Base-by-base conservation (phyloP, 768 basidiomycete species). In the Mycena filopes region DNA sequence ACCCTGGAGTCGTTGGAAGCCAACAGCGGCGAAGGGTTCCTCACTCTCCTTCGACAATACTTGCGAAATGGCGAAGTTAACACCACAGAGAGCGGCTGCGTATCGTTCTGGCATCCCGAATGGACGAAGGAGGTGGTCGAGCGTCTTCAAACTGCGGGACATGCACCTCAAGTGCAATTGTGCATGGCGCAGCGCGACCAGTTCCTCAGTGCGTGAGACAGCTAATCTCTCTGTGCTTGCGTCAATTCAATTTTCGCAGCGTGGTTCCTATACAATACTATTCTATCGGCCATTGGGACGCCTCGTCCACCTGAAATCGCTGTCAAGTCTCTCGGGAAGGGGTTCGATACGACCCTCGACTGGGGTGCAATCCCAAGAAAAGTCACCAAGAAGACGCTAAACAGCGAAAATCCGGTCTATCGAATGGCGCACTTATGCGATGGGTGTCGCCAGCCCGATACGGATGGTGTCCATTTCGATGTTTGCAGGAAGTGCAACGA, bases 21-120 rank as follows among this genome's bases (percentile, higher is more conserved):
- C 25, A 38, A 33, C 23, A 41, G 28, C 23, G 53, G 53, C 53
- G 38, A 55, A 25, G 51, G 53, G 28, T 38, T 51, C 23, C 49
- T 51, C 49, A 51, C 11, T 15, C 49, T 51, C 9, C 41, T 55
- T 25, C 40, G 28, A 15, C 40, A 12, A 55, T 55, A 55, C 26
- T 23, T 55, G 40, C 38, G 38, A 13, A 25, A 55, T 15, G 53
- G 38, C 53, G 55, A 51, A 13, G 29, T 2, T 8, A 54, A n/a
- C 49, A 33, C 36, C n/a, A 51, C 20, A n/a, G 31, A 51, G 8
- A 31, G n/a, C 49, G 10, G 51, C 38, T 25, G 21, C 15, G 26
- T 10, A 16, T 54, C 53, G 11, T 26, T 41, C 25, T 42, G 18
- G 40, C 40, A 42, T 54, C 53, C 53, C 2, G 40, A 18, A 2